A percentile compares a stretch with the other conserved stretches of the same genome.
Conservation (phyloP, 495 filamentous ascomycete species). For the Daldinia bambusicola region DNA sequence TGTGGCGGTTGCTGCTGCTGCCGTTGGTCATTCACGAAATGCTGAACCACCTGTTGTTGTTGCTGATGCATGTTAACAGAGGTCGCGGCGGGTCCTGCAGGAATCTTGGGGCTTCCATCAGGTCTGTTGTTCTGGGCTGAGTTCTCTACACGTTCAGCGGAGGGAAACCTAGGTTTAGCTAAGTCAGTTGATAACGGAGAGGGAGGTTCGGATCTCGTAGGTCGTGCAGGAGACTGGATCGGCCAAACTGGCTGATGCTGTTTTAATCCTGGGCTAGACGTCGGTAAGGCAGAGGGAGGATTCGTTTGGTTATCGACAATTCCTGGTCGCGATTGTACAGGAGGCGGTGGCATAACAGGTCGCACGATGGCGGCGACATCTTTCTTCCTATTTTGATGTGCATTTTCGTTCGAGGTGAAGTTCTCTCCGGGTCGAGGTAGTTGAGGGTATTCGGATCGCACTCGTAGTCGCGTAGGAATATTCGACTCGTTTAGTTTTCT, state of each 20-base stretch:
- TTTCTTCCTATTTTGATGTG: slow-evolving; percentile 23
- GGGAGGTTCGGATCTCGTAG: slow-evolving; percentile 8
- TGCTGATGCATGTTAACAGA: slow-evolving; percentile 3
- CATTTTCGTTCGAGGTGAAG: slow-evolving; percentile 30
- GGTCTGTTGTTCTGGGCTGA: slow-evolving; percentile 2
- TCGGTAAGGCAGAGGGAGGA: background rate
- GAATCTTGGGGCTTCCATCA: slow-evolving; percentile 11
- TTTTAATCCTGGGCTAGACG: slow-evolving; percentile 7
- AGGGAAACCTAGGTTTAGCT: slow-evolving; percentile 9
- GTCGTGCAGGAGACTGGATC: slow-evolving; percentile 1
- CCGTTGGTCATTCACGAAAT: slow-evolving; percentile 7
- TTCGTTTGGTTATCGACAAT: slow-evolving; percentile 23
- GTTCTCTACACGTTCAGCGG: slow-evolving; percentile 8
- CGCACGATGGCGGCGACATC: slow-evolving; percentile 19
- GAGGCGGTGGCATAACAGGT: slow-evolving; percentile 10
- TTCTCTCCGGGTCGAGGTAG: slow-evolving; percentile 23
- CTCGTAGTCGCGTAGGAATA: slow-evolving; percentile 67
- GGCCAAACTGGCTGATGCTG: slow-evolving; percentile 25
- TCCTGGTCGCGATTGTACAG: slow-evolving; percentile 22
- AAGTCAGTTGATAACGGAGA: slow-evolving; percentile 9
- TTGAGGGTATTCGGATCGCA: slow-evolving; percentile 47
- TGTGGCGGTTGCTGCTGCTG: slow-evolving; percentile 14
- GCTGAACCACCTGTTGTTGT: slow-evolving; percentile 9
- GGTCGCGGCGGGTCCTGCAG: background rate
- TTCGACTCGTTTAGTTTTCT: slow-evolving; percentile 75